phyloP scores from a whole-genome alignment of 345 rosid genomes.

The Populus tremula region DNA sequence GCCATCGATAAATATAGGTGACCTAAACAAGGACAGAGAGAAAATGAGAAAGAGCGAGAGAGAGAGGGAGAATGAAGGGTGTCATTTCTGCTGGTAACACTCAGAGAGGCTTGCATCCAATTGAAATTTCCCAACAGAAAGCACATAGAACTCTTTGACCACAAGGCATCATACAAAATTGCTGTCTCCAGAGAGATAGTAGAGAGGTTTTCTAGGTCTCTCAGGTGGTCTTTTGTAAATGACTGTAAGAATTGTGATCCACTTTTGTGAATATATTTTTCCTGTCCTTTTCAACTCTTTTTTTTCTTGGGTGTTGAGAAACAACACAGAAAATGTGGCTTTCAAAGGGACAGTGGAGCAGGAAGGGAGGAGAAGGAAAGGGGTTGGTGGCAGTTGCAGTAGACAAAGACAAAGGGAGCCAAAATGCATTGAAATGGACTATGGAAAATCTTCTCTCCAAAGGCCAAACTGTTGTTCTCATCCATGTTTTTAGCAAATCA shows the following conservation, averaged over 20 bases:
- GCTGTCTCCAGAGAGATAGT: no score
- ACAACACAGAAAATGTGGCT: slow-evolving; percentile 29
- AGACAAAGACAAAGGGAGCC: slow-evolving; percentile 86
- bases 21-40: not conserved
- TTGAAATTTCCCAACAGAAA: no score
- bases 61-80: no score
- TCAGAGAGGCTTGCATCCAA: no score
- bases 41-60: no score
- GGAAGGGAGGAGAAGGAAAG: slow-evolving; percentile 38
- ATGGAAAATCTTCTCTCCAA: slow-evolving; percentile 57
- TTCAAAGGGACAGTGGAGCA: slow-evolving; percentile 21
- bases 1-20: not conserved
- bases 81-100: no score
- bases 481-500: slow-evolving; percentile 48
- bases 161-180: no score
- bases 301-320: not conserved
- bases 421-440: slow-evolving; percentile 78
- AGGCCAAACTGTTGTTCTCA: slow-evolving; percentile 66
- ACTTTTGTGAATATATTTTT: not conserved
- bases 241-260: no score
- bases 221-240: no score
- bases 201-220: no score
- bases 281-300: not conserved
- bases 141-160: no score
- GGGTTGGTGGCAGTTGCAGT: slow-evolving; percentile 77